Evolutionary conservation across 2,329 filamentous ascomycete genomes (phyloP).

Genomic region (Beauveria sp.): DNA sequence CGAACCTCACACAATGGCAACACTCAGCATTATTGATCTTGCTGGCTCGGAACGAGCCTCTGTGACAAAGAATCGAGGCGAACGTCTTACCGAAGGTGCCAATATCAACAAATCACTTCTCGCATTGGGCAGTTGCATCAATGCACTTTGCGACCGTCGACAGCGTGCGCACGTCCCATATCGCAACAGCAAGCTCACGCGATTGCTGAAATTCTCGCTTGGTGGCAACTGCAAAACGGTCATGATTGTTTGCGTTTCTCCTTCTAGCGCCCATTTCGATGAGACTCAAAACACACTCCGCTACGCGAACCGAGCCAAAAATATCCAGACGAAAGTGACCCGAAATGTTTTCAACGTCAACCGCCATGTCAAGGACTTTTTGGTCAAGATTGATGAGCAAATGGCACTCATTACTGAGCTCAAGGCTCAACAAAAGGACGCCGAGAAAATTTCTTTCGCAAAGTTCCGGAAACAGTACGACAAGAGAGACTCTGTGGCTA

Average conservation of each 20-base stretch:
- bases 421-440: constrained; percentile 85
- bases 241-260: constrained; percentile 98
- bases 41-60: constrained; percentile 94
- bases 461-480: constrained; percentile 89
- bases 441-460: constrained; percentile 69
- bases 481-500: constrained; percentile 67
- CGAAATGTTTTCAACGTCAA: constrained; percentile 99
- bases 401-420: constrained; percentile 95
- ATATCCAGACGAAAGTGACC: constrained; percentile 99
- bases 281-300: constrained; percentile 97
- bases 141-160: constrained; percentile 86
- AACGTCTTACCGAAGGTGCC: constrained; percentile 83
- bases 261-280: constrained; percentile 92
- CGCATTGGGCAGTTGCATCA: constrained; percentile 93
- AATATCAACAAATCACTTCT: constrained; percentile 99
- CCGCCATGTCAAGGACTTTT: constrained; percentile 95
- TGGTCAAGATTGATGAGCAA: constrained; percentile 99
- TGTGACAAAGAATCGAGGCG: constrained; percentile 92
- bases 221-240: constrained; percentile 98
- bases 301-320: constrained; percentile 96
- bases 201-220: constrained; percentile 90
- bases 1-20: constrained; percentile 96
- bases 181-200: constrained; percentile 93
- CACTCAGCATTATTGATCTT: constrained; percentile 94
- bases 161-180: constrained; percentile 94